A percentile compares a stretch with the other conserved stretches of the same genome.
Conservation (phyloP, 257 asterid species). For the Linaria vulgaris region DNA sequence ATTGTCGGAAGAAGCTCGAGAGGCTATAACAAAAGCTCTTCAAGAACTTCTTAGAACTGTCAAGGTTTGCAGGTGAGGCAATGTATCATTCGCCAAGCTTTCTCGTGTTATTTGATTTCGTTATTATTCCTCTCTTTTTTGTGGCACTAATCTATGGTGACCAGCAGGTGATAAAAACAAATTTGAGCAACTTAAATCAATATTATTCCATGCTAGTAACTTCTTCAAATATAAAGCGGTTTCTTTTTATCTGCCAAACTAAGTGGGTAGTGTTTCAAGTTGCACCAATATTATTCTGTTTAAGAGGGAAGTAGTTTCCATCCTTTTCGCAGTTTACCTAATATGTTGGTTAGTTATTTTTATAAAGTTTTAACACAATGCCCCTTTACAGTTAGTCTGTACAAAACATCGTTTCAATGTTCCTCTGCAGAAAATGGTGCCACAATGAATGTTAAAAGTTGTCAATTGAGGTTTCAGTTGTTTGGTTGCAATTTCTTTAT, state of each 20-base stretch:
- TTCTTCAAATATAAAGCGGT: neutral
- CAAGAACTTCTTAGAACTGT: constrained; percentile 50
- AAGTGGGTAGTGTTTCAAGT: neutral
- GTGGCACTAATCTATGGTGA: too few relatives aligned
- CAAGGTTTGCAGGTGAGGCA: constrained; percentile 81
- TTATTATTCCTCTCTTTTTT: too few relatives aligned
- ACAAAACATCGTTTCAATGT: neutral
- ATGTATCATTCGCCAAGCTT: constrained; percentile 16
- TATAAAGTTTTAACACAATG: neutral
- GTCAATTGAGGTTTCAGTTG: neutral
- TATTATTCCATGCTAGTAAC: neutral
- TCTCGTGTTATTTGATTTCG: neutral
- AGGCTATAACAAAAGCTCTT: constrained; percentile 60
- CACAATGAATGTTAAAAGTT: neutral
- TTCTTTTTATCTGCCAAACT: neutral
- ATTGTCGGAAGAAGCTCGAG: constrained; percentile 66
- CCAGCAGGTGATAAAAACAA: too few relatives aligned
- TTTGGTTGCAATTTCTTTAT: too few relatives aligned
- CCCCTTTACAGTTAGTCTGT: neutral
- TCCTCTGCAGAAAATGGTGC: neutral
- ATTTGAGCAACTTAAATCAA: too few relatives aligned
- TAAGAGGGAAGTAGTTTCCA: too few relatives aligned
- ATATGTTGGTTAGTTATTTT: too few relatives aligned
- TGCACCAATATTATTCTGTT: neutral
- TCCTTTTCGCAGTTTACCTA: too few relatives aligned